Percentiles rank a stretch among this genome's conserved stretches.
These are phyloP conservation scores for Neopestalotiopsis rosae DNA, from an alignment of 2,329 filamentous ascomycete species.

Conservation along the genomic window DNA sequence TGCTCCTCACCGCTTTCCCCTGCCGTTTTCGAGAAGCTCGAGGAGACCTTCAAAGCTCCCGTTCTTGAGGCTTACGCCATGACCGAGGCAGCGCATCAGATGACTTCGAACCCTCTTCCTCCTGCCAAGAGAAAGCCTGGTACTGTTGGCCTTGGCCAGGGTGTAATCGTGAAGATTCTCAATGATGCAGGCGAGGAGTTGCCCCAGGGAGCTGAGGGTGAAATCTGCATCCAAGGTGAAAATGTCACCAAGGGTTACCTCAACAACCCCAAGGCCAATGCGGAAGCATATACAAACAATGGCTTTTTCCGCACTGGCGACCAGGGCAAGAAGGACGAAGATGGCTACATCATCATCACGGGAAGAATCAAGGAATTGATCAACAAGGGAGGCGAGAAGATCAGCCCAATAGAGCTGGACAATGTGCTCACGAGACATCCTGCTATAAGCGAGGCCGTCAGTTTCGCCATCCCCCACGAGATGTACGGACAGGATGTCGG, in stretches of 20 bases:
- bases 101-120: constrained; percentile 78
- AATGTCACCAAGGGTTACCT: constrained; percentile 87
- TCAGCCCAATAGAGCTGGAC: constrained; percentile 86
- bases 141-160: constrained; percentile 82
- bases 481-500: constrained; percentile 84
- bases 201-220: constrained; percentile 72
- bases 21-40: constrained; percentile 80
- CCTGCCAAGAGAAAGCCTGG: constrained; percentile 78
- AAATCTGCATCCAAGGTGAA: constrained; percentile 82
- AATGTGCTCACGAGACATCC: constrained; percentile 79
- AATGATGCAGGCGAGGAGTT: constrained; percentile 72
- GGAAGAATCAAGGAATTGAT: constrained; percentile 94
- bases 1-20: constrained; percentile 86
- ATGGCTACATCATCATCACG: constrained; percentile 85
- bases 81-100: constrained; percentile 88
- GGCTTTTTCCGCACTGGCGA: constrained; percentile 90
- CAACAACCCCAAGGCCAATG: constrained; percentile 81
- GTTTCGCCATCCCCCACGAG: constrained; percentile 82
- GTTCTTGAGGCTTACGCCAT: constrained; percentile 92
- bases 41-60: constrained; percentile 76
- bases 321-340: constrained; percentile 79
- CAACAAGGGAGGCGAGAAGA: constrained; percentile 90
- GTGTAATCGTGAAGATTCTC: constrained; percentile 81
- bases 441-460: constrained; percentile 77
- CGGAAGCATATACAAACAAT: constrained; percentile 72